Base-by-base conservation (phyloP, 1,284 basidiomycete genomes). In the Mycosarcoma mackinlayi region DNA sequence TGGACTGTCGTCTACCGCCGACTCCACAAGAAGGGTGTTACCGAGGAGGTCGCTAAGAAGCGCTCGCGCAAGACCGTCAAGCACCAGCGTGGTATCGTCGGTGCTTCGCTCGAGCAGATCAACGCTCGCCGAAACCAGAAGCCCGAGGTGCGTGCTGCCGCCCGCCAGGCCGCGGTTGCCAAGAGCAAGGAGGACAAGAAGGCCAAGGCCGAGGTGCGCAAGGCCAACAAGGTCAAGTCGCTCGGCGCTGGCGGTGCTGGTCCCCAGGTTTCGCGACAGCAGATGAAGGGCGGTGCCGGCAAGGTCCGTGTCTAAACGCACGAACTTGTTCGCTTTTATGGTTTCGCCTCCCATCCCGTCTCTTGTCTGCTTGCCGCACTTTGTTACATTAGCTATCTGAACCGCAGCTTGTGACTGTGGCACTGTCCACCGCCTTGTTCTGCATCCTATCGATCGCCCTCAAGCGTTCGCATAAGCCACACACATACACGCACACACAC, bases 21-120 rank as follows among this genome's bases (percentile, higher is more conserved):
- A 81, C 94, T 97, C 90, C 96, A 98, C 90, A 97, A 96, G 90
- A 98, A 98, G 91, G 95, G 94, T 85, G 89, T 98, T 84, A 94
- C 94, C 53, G 95, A 98, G 87, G 95, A 98, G 68, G 90, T 94
- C 55, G 92, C 94, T 83, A 98, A 98, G 93, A 97, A 96, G 88
- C 92, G 94, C 79, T 92, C 92, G 61, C 92, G 94, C 85, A 91
- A 91, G 85, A 94, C 93, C 73, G 93, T 98, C 83, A 98, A 98
- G 88, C 91, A 94, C 88, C 91, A 96, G 87, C 93, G 96, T 84
- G 96, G 95, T 75, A 93, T 98, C 84, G 94, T 95, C 81, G 96
- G 96, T 86, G 93, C 93, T 75, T 93, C 96, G 85, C 88, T 98
- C 72, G 88, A 90, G 64, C 85, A 91, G 80, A 97, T 98, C 85